Conservation (phyloP, 2,329 filamentous ascomycete genomes). For the Rutstroemia sp. region DNA sequence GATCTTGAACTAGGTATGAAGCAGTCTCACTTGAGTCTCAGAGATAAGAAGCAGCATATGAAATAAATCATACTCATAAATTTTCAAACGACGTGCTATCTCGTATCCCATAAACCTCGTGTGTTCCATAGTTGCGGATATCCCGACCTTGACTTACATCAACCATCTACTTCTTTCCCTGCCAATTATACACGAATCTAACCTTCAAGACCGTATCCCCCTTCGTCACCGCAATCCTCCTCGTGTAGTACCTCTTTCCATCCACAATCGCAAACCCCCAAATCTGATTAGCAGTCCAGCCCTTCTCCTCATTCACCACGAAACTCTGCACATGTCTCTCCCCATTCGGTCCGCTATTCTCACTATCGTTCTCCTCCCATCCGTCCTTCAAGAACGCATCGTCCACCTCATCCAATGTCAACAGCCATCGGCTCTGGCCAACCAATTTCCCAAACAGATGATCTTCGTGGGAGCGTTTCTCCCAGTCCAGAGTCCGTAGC, state of each 20-base stretch:
- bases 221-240: slow-evolving; percentile 35
- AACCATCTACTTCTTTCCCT: slow-evolving; percentile 18
- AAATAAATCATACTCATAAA: too few species aligned
- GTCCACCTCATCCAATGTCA: slow-evolving; percentile 22
- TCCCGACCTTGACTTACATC: background rate
- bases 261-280: slow-evolving; percentile 40
- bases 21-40: too few species aligned
- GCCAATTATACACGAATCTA: slow-evolving; percentile 36
- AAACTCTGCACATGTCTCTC: slow-evolving; percentile 40
- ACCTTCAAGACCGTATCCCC: slow-evolving; percentile 32
- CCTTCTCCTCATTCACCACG: slow-evolving; percentile 38
- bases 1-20: too few species aligned
- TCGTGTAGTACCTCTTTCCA: slow-evolving; percentile 32
- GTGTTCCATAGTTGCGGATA: background rate
- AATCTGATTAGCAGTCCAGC: slow-evolving; percentile 49
- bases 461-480: slow-evolving; percentile 45
- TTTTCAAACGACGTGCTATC: background rate
- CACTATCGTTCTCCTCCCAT: slow-evolving; percentile 40
- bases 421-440: slow-evolving; percentile 6
- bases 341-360: slow-evolving; percentile 35
- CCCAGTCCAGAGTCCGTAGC: slow-evolving; percentile 48
- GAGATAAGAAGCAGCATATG: too few species aligned
- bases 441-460: slow-evolving; percentile 53
- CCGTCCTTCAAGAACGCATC: slow-evolving; percentile 36
- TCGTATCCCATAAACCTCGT: background rate